phyloP scores from a whole-genome alignment of 2,329 filamentous ascomycete genomes.

The Penicillium psychrosexuale region DNA sequence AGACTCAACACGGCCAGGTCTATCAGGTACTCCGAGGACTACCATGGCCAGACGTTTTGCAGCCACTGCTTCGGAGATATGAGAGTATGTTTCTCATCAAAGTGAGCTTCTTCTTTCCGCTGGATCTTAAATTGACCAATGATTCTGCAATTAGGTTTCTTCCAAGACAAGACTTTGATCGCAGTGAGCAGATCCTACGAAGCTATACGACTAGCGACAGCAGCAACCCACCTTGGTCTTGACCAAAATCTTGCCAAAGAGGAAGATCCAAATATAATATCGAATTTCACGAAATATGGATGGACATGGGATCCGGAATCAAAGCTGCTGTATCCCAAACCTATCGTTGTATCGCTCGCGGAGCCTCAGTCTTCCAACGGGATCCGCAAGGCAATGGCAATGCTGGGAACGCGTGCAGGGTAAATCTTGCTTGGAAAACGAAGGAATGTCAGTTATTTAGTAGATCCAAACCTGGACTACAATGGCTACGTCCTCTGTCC shows the following conservation, averaged over 20 bases:
- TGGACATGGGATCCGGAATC: constrained; percentile 40
- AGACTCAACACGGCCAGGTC: constrained; percentile 35
- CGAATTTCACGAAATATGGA: constrained; percentile 34
- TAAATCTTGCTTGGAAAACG: constrained; percentile 15
- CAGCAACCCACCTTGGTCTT: constrained; percentile 38
- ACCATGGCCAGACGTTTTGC: constrained; percentile 35
- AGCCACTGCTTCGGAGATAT: constrained; percentile 34
- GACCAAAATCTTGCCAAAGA: constrained; percentile 27
- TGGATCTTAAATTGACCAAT: neutral
- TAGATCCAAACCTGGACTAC: neutral
- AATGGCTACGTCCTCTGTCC: constrained; percentile 3
- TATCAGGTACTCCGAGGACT: constrained; percentile 34
- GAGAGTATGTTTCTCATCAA: constrained; percentile 29
- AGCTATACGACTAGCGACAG: constrained; percentile 37
- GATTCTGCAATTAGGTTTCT: constrained; percentile 29
- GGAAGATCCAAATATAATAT: constrained; percentile 29
- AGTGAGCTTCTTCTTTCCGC: neutral
- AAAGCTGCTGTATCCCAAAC: constrained; percentile 34
- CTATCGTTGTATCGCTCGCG: constrained; percentile 20
- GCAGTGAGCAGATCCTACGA: constrained; percentile 41
- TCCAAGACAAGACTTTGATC: constrained; percentile 39
- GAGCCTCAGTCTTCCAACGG: constrained; percentile 21
- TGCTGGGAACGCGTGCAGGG: constrained; percentile 30
- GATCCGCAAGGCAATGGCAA: constrained; percentile 33
- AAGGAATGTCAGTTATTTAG: constrained; percentile 9